phyloP scores from a whole-genome alignment of 2,329 filamentous ascomycete species.

The Thermochaetoides dissita region DNA sequence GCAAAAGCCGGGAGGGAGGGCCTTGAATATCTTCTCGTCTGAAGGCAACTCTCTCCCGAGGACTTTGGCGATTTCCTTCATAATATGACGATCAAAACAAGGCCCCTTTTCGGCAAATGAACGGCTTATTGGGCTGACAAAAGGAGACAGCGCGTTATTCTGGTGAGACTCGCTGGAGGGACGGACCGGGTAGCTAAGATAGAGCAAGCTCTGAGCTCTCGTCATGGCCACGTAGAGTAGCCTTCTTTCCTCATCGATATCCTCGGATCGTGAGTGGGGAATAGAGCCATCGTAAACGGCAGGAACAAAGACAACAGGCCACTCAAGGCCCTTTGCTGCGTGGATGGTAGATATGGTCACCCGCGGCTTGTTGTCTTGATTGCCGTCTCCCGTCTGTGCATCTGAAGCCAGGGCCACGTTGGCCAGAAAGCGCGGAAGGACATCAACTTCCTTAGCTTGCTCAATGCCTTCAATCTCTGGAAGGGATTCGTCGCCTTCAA shows the following conservation, averaged over 20 bases:
- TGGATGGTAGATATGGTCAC: slow-evolving; percentile 95
- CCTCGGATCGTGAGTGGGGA: slow-evolving; percentile 74
- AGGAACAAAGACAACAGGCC: slow-evolving; percentile 89
- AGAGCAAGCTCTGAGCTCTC: slow-evolving; percentile 70
- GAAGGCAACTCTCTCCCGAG: slow-evolving; percentile 49
- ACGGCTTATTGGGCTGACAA: slow-evolving; percentile 46
- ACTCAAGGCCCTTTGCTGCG: slow-evolving; percentile 88
- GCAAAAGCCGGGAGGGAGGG: slow-evolving; percentile 37
- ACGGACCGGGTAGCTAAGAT: slow-evolving; percentile 65
- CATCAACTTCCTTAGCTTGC: slow-evolving; percentile 49
- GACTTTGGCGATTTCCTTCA: slow-evolving; percentile 58
- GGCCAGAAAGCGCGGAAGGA: slow-evolving; percentile 67
- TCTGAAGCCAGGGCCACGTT: slow-evolving; percentile 82
- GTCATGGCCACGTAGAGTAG: slow-evolving; percentile 96
- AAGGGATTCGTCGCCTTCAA: slow-evolving; percentile 38
- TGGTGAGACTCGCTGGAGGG: slow-evolving; percentile 40
- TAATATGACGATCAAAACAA: slow-evolving; percentile 46
- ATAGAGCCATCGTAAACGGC: slow-evolving; percentile 82
- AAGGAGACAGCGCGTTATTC: slow-evolving; percentile 56
- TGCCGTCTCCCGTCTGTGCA: slow-evolving; percentile 48
- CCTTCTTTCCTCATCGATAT: slow-evolving; percentile 73
- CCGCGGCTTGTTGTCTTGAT: slow-evolving; percentile 41
- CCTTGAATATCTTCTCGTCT: slow-evolving; percentile 37
- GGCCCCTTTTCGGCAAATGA: slow-evolving; percentile 50
- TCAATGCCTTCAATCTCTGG: slow-evolving; percentile 58